These are phyloP conservation scores for Tephrocybe rancida DNA, from an alignment of 768 basidiomycete genomes.

Conservation along the genomic window DNA sequence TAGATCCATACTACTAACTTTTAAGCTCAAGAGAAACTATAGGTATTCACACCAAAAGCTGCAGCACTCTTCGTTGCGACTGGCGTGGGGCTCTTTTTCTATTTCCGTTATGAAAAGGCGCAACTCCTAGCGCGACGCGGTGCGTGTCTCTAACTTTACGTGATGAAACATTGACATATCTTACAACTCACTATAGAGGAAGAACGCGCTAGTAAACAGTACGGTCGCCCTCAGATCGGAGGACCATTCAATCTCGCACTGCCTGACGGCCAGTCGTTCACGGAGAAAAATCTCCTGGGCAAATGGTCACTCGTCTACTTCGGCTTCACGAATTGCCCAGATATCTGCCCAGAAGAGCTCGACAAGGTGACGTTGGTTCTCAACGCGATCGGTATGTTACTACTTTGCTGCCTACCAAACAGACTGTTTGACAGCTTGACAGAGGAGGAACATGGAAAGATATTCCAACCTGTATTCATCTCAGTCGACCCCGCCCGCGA, in stretches of 20 bases:
- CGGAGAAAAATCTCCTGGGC: constrained; percentile 81
- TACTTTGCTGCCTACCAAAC: neutral
- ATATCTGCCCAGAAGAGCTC: constrained; percentile 97
- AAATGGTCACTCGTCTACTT: constrained; percentile 95
- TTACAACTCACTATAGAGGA: constrained; percentile 51
- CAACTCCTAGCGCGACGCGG: constrained; percentile 77
- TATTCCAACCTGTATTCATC: constrained; percentile 91
- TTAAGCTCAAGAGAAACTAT: constrained; percentile 7
- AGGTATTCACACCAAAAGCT: constrained; percentile 93
- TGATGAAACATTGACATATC: constrained; percentile 2
- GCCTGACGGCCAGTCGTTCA: constrained; percentile 70
- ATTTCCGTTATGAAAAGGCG: constrained; percentile 88
- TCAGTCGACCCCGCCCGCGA: constrained; percentile 97
- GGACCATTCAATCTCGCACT: constrained; percentile 84
- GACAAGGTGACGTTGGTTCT: constrained; percentile 91
- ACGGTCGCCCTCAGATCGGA: constrained; percentile 88
- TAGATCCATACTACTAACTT: neutral
- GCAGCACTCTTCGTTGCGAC: constrained; percentile 84
- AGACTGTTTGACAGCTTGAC: constrained; percentile 9
- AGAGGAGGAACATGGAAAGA: constrained; percentile 71
- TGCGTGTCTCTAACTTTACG: constrained; percentile 33
- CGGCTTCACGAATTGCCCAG: constrained; percentile 99
- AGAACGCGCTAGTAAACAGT: constrained; percentile 69
- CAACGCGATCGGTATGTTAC: constrained; percentile 64
- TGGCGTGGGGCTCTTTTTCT: constrained; percentile 80